Base-by-base conservation (phyloP, 1,284 basidiomycete species). In the Tremellales sp. region DNA sequence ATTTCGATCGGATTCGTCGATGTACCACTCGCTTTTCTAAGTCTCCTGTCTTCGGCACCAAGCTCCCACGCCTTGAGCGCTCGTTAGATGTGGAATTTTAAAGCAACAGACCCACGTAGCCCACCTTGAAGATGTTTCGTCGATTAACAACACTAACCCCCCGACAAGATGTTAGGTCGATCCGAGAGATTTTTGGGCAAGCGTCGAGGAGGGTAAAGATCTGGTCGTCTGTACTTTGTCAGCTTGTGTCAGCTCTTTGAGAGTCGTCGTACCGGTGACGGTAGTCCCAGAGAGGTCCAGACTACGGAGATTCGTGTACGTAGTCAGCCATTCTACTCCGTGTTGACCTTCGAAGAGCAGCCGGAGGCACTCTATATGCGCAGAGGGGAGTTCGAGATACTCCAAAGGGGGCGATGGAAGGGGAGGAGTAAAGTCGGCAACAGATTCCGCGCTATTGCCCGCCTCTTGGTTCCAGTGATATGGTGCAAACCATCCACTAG, bases 101-200 rank as follows among this genome's bases (percentile, higher is more conserved):
- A n/a, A n/a, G n/a, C n/a, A n/a, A n/a, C n/a, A n/a, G n/a, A n/a
- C n/a, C n/a, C n/a, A n/a, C n/a, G n/a, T n/a, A n/a, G n/a, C 54
- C 19, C 29, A 60, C 61, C 53, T 57, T 48, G 51, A 66, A 66
- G 24, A 66, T 57, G 27, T 56, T 58, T n/a, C 63, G 43, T n/a
- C 63, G 45, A 43, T 62, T 40, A 22, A 53, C 46, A 16, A 66
- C 63, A 27, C 51, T 55, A 14, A 66, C 48, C 1, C 63, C 61
- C 31, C 61, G 48, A 51, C 63, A 66, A 22, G 55, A 56, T 1
- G 61, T 65, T 35, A 65, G 39, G 40, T 65, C 57, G 22, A 65
- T 55, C 14, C 41, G 28, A 6, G 54, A 56, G 13, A 65, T 26
- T 6, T 54, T 16, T 1, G 41, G 45, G 42, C 63, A 65, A 18